These are phyloP conservation scores for Pseudogymnoascus sp. DNA, from an alignment of 2,329 filamentous ascomycete genomes.

Conservation along the genomic window DNA sequence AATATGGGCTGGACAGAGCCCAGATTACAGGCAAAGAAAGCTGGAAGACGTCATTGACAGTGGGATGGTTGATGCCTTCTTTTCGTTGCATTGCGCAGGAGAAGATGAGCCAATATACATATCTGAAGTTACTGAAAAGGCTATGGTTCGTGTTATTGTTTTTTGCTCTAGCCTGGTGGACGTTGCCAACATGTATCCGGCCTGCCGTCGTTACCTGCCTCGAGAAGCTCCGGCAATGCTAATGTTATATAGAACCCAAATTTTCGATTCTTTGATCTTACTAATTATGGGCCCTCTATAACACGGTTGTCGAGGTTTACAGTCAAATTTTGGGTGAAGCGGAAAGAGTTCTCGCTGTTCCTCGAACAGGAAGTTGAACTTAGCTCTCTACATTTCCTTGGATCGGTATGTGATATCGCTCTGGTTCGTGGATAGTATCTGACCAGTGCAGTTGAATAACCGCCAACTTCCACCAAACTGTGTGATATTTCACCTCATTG, in stretches of 20 bases:
- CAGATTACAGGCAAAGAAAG: constrained; percentile 58
- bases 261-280: constrained; percentile 76
- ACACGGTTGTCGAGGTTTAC: constrained; percentile 57
- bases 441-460: constrained; percentile 49
- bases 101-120: constrained; percentile 74
- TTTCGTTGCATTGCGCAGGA: constrained; percentile 65
- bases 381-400: constrained; percentile 68
- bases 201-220: not conserved
- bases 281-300: constrained; percentile 50
- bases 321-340: constrained; percentile 66
- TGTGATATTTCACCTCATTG: constrained; percentile 73
- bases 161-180: not conserved
- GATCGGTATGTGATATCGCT: constrained; percentile 39
- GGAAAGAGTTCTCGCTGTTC: constrained; percentile 51
- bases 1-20: constrained; percentile 53
- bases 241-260: constrained; percentile 57
- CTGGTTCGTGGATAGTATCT: not conserved
- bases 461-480: constrained; percentile 73
- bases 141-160: constrained; percentile 45
- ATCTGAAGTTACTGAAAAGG: constrained; percentile 69
- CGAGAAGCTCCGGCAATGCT: not conserved
- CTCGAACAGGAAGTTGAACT: constrained; percentile 61
- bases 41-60: constrained; percentile 64
- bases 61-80: constrained; percentile 79
- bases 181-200: not conserved